Percentiles rank a stretch among this genome's conserved stretches.
These are phyloP conservation scores for Picocystis salinarum DNA, from an alignment of 139 green algal species.

Conservation along the genomic window DNA sequence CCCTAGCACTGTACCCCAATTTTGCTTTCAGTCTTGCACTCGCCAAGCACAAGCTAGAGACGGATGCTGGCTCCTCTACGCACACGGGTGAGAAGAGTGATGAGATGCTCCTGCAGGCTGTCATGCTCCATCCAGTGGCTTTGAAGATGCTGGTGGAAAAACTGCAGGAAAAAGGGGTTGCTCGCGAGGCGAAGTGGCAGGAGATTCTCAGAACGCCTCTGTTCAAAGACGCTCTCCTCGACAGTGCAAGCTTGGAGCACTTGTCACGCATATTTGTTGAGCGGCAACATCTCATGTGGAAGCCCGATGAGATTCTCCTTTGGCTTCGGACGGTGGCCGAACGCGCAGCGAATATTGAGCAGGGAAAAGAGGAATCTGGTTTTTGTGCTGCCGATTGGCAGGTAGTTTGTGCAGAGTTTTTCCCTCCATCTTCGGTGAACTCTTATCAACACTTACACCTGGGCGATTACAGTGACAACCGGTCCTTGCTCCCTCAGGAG, in stretches of 20 bases:
- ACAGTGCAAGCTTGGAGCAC: constrained; percentile 46
- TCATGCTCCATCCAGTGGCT: constrained; percentile 58
- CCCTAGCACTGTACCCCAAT: constrained; percentile 56
- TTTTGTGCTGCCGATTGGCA: not conserved
- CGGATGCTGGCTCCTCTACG: not conserved
- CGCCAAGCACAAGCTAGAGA: constrained; percentile 14
- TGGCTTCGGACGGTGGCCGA: constrained; percentile 1
- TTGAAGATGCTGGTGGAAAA: constrained; percentile 28
- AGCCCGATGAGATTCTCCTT: constrained; percentile 16
- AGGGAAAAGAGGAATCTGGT: not conserved
- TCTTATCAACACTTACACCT: constrained; percentile 40
- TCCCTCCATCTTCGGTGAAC: constrained; percentile 3
- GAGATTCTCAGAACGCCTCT: constrained; percentile 37
- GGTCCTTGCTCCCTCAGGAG: too few species aligned
- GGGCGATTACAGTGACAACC: too few species aligned
- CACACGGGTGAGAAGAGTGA: not conserved
- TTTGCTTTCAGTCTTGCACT: constrained; percentile 50
- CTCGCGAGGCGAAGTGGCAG: constrained; percentile 24
- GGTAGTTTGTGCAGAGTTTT: constrained; percentile 6
- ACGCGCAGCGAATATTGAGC: not conserved
- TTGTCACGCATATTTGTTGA: constrained; percentile 65
- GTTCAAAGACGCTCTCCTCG: constrained; percentile 17
- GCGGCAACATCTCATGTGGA: constrained; percentile 64
- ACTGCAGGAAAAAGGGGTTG: not conserved
- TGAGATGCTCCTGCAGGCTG: constrained; percentile 29